Evolutionary conservation across 108 stramenopile genomes (phyloP), one percentile per base, ranked within the genome.

Genomic region (Nannochloropsis salina): DNA sequence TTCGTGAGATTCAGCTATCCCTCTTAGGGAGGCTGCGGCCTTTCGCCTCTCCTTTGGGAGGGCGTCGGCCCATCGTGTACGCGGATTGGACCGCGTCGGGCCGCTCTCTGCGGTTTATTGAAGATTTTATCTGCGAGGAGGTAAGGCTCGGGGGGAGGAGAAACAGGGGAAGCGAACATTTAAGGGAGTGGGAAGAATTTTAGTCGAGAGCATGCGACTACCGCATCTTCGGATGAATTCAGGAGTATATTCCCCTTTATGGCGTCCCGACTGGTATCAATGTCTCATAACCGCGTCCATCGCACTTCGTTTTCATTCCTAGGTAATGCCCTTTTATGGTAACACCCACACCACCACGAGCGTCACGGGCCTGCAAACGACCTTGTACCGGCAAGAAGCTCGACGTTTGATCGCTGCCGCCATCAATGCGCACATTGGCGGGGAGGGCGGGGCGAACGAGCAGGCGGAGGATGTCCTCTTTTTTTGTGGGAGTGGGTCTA

Each of bases 401-500:
- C 22, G 40, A n/a, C 81, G 3, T 6, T 31, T 40, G 11, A 41
- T 81, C 81, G 40, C 40, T 3, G 21, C 41, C 5, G 21, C 81
- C 11, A 20, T 41, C 81, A 81, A 41, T 22, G 41, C 81, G 11
- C 81, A 40, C 41, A 44, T 85, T 85, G 51, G 2, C 8, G 43
- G 44, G 5, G 42, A 21, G 0, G 43, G 12, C 2, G 42, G 44
- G n/a, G 47, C 20, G 80, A 90, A 90, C 0, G 96, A 96, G 84
- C 96, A 96, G 0, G 86, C 93, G 85, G 84, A 92, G 82, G 91
- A 92, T 22, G 86, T 83, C 8, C 97, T 98, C 8, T 88, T 99
- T 6, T 99, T 99, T 90, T 92, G 92, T 43, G 99, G 99, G 0
- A 94, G 94, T 80, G 99, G 99, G 45, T 94, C 96, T 1, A 99